phyloP scores from a whole-genome alignment of 139 green algal species.

The Eudorina sp. region DNA sequence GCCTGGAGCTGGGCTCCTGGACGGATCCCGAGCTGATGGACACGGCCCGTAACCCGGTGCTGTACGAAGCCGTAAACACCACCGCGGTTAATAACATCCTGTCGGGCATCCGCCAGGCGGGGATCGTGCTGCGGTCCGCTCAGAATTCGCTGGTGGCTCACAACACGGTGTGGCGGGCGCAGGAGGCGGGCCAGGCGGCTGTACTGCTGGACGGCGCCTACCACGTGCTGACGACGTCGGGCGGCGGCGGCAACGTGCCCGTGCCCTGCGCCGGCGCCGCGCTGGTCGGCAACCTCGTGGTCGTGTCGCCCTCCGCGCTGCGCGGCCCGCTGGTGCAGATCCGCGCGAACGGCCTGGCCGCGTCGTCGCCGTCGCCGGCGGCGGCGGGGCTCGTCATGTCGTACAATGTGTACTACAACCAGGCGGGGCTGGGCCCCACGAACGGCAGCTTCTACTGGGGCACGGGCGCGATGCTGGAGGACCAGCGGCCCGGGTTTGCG shows the following conservation, averaged over 20 bases:
- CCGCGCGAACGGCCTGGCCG: background rate
- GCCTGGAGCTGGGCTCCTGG: constrained; percentile 8
- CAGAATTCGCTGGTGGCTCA: background rate
- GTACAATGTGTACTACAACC: constrained; percentile 49
- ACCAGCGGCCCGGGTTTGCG: background rate
- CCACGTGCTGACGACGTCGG: background rate
- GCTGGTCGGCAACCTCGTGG: constrained; percentile 21
- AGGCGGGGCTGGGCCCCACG: background rate
- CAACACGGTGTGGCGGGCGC: constrained; percentile 39
- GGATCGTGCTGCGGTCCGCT: constrained; percentile 9
- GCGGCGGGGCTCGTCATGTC: background rate
- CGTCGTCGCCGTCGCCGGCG: background rate
- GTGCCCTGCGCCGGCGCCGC: background rate
- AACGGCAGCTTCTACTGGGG: constrained; percentile 35
- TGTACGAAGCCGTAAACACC: constrained; percentile 35
- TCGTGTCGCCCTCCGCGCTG: background rate
- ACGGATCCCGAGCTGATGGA: constrained; percentile 39
- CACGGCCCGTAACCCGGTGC: constrained; percentile 2
- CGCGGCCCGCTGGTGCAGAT: constrained; percentile 28
- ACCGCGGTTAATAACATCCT: constrained; percentile 39
- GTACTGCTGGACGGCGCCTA: background rate
- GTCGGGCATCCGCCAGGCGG: background rate
- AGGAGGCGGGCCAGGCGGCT: constrained; percentile 13
- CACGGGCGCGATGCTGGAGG: constrained; percentile 42
- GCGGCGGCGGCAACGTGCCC: background rate